Percentiles rank a stretch among this genome's conserved stretches.
phyloP scores from a whole-genome alignment of 2,329 filamentous ascomycete species.

The Microdochium trichocladiopsis region DNA sequence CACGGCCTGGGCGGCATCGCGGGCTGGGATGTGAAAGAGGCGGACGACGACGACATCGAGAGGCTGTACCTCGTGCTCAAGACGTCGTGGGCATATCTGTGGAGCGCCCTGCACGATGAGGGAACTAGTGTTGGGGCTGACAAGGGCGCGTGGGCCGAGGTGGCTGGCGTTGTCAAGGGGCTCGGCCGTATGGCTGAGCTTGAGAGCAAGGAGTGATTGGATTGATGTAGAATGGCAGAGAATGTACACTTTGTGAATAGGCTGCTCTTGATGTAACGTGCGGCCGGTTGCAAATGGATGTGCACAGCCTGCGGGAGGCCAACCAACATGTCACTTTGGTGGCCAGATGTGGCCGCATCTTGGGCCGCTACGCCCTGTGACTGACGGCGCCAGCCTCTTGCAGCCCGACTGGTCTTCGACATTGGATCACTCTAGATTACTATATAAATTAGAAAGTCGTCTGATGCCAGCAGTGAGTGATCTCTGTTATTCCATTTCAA shows the following conservation, averaged over 20 bases:
- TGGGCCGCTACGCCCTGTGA: not conserved
- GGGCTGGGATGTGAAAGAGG: conserved; percentile 27
- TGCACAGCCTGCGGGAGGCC: not conserved
- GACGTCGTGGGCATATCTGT: conserved; percentile 29
- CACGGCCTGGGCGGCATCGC: conserved; percentile 30
- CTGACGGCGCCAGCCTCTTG: no score
- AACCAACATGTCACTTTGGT: not conserved
- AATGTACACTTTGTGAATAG: not conserved
- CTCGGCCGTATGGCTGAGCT: conserved; percentile 16
- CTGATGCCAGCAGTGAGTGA: no score
- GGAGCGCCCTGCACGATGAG: conserved; percentile 25
- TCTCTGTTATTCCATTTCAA: no score
- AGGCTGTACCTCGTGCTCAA: conserved; percentile 24
- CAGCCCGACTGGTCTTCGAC: no score
- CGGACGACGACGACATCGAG: conserved; percentile 25
- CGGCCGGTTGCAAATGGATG: no score
- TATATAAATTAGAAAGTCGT: no score
- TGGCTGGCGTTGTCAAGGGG: conserved; percentile 15
- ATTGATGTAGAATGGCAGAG: not conserved
- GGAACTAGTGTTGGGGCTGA: conserved; percentile 7
- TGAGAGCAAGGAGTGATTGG: conserved; percentile 17
- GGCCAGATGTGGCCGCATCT: not conserved
- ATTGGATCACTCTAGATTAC: no score
- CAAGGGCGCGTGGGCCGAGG: conserved; percentile 17
- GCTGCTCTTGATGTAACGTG: no score